Conservation (phyloP, 129 eudicot genomes). For the Helichrysum umbraculigerum region DNA sequence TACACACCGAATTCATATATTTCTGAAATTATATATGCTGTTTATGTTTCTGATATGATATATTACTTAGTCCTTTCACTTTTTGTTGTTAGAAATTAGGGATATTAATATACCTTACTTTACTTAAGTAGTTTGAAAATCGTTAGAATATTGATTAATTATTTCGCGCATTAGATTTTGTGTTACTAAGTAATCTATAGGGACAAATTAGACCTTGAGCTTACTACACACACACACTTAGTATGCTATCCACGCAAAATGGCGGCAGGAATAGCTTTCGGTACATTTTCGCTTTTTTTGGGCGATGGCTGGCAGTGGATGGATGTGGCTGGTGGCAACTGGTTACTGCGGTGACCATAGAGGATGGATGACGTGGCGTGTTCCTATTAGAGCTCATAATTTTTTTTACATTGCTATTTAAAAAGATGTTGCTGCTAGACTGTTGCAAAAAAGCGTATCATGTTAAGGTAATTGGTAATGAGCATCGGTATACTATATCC, state of each 20-base stretch:
- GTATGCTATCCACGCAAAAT: neutral
- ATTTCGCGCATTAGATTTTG: neutral
- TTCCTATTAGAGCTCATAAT: neutral
- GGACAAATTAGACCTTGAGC: neutral
- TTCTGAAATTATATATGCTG: neutral
- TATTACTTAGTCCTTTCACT: conserved; percentile 3
- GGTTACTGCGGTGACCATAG: neutral
- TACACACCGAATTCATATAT: neutral
- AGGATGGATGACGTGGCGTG: neutral
- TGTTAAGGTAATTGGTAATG: too few relatives aligned
- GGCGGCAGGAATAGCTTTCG: neutral
- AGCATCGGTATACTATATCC: neutral
- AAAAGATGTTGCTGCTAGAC: too few relatives aligned
- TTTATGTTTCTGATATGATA: conserved; percentile 7
- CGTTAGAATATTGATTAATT: neutral
- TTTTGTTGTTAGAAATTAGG: neutral
- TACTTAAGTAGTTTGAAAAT: neutral
- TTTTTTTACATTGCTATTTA: too few relatives aligned
- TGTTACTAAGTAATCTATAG: neutral
- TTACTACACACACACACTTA: neutral
- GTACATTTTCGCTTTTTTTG: too few relatives aligned
- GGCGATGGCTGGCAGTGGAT: too few relatives aligned
- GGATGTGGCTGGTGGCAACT: too few relatives aligned
- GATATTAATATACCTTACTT: neutral
- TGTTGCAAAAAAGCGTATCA: too few relatives aligned